Percentiles rank a stretch among this genome's conserved stretches.
phyloP scores from a whole-genome alignment of 352 stramenopile species.

The Globisporangium emineosum region DNA sequence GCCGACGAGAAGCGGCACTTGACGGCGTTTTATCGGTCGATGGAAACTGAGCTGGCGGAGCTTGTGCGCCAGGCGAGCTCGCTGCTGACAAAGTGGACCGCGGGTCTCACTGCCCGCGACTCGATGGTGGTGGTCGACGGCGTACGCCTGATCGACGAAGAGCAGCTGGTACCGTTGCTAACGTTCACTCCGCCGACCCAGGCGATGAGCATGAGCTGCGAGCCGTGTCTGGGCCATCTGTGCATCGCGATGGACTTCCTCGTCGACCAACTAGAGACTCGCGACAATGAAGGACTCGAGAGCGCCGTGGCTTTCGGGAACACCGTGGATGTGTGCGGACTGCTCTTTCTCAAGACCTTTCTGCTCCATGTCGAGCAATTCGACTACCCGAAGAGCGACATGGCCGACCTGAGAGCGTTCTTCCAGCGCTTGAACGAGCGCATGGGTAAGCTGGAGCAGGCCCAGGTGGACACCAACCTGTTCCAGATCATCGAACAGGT shows the following conservation, averaged over 20 bases:
- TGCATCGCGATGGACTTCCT: constrained; percentile 64
- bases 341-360: constrained; percentile 72
- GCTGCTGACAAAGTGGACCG: constrained; percentile 57
- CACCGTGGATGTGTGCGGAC: constrained; percentile 39
- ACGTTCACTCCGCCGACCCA: constrained; percentile 39
- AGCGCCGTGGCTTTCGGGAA: constrained; percentile 23
- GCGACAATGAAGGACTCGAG: constrained; percentile 7
- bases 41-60: constrained; percentile 46
- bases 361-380: constrained; percentile 53
- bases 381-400: constrained; percentile 31
- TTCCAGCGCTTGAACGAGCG: constrained; percentile 30
- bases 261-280: constrained; percentile 39
- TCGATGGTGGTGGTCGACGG: constrained; percentile 46
- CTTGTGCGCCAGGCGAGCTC: constrained; percentile 38
- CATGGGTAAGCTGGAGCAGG: constrained; percentile 2
- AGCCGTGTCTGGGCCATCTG: constrained; percentile 51
- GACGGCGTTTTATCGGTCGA: constrained; percentile 36
- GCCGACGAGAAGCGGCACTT: constrained; percentile 33
- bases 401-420: constrained; percentile 40
- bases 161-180: constrained; percentile 56
- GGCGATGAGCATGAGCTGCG: constrained; percentile 43
- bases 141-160: constrained; percentile 48
- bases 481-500: constrained; percentile 16
- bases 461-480: constrained; percentile 8
- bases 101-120: constrained; percentile 28